Evolutionary conservation across 306 rosid species (phyloP), one percentile per base, ranked within the genome.

Genomic region (Erythrophleum fordii): DNA sequence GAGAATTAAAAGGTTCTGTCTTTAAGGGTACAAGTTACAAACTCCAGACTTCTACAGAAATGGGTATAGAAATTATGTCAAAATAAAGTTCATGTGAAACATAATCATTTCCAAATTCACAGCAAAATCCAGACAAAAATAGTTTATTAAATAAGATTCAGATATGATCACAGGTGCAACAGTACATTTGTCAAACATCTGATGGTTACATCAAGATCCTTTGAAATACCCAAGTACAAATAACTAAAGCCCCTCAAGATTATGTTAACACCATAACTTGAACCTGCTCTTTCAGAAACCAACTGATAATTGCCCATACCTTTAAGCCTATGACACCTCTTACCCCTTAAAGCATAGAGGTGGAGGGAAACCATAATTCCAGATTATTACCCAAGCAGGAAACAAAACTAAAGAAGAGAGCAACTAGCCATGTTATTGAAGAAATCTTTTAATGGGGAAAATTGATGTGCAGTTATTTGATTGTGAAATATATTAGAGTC

Each of bases 331-430:
- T 68, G 68, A 23, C 58, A 59, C 29, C 65, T 76, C 29, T 39
- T 18, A 18, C 26, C 62, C 55, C 37, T 68, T 42, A 23, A 77
- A 72, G 85, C 56, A 85, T 55, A 46, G 41, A 73, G 45, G 26
- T 56, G 73, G 28, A 39, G 64, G 45, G 72, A 66, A 77, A 66
- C 39, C 29, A 52, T 14, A 51, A 11, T 79, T 76, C 61, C 26
- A 76, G 51, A 53, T 44, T 61, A 56, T 26, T 44, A 22, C 8
- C 58, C 66, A 73, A 72, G 51, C 72, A 18, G 29, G 1, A 25
- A 58, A 73, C 0, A 69, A 69, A 69, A 69, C 39, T 17, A 64
- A 49, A 34, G 52, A 80, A 60, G 48, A 77, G 78, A 72, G 39
- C 18, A 45, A 76, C 25, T 28, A 35, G 22, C 23, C 20, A 68